These are phyloP conservation scores for Boletus rubescentipes DNA, from an alignment of 768 basidiomycete species.

Conservation along the genomic window DNA sequence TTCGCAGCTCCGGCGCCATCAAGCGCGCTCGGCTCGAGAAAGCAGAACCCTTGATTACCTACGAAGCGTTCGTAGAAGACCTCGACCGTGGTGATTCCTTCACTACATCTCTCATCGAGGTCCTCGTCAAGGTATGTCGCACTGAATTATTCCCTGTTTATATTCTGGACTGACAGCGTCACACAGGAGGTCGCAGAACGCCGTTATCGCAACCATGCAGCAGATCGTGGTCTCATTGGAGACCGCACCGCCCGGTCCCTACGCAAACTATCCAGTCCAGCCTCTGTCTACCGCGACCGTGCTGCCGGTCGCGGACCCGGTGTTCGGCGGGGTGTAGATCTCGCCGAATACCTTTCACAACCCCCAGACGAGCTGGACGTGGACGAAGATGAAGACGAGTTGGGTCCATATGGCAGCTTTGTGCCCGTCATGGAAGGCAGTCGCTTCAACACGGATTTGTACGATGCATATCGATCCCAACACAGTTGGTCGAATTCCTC, in stretches of 20 bases:
- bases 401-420: conserved; percentile 42
- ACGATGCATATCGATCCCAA: conserved; percentile 58
- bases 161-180: conserved; percentile 1
- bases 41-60: conserved; percentile 61
- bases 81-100: conserved; percentile 80
- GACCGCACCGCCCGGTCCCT: conserved; percentile 66
- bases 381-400: conserved; percentile 69
- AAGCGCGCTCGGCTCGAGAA: conserved; percentile 67
- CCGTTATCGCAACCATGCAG: conserved; percentile 47
- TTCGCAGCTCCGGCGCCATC: conserved; percentile 67
- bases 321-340: conserved; percentile 34
- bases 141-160: neutral
- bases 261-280: conserved; percentile 51
- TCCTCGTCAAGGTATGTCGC: conserved; percentile 68
- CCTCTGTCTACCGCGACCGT: conserved; percentile 54
- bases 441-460: conserved; percentile 58
- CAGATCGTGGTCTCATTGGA: conserved; percentile 61
- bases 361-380: conserved; percentile 57
- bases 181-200: conserved; percentile 76
- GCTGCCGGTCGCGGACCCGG: conserved; percentile 37
- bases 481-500: conserved; percentile 30
- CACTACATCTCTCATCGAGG: conserved; percentile 70
- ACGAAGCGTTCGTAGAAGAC: conserved; percentile 74
- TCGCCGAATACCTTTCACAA: conserved; percentile 52
- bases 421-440: conserved; percentile 47